These are phyloP conservation scores for Xylariaceae sp. DNA, from an alignment of 2,329 filamentous ascomycete genomes.

Conservation along the genomic window DNA sequence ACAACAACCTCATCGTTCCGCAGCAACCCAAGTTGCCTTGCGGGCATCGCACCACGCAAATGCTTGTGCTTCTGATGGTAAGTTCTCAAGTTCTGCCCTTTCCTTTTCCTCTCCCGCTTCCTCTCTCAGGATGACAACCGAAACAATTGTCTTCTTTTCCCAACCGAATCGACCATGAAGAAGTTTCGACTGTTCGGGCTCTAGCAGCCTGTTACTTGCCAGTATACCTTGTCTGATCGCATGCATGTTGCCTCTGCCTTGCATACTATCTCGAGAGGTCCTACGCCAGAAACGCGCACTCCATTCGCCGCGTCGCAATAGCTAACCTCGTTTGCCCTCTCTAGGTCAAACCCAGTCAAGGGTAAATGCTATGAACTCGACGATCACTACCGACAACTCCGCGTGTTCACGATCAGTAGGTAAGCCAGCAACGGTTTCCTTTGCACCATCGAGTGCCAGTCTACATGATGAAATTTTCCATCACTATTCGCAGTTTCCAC, in stretches of 20 bases:
- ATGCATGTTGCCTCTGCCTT: neutral
- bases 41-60: neutral
- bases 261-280: slow-evolving; percentile 11
- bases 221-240: slow-evolving; percentile 76
- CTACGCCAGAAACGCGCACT: neutral
- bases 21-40: neutral
- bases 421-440: neutral
- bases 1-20: neutral
- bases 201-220: slow-evolving; percentile 78
- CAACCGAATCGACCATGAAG: slow-evolving; percentile 86
- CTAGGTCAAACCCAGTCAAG: neutral
- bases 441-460: neutral
- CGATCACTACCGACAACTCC: neutral
- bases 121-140: slow-evolving; percentile 67
- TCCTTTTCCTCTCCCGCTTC: slow-evolving; percentile 22
- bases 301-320: neutral
- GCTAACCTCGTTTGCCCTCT: slow-evolving; percentile 6
- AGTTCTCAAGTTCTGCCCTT: neutral
- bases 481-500: slow-evolving; percentile 86
- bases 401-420: neutral
- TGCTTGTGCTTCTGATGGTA: slow-evolving; percentile 4
- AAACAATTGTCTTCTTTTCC: slow-evolving; percentile 76
- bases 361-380: too few species aligned
- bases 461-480: slow-evolving; percentile 58
- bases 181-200: slow-evolving; percentile 63